Evolutionary conservation across 176 grass and related monocot genomes (phyloP), one percentile per base, ranked within the genome.

Genomic region (Oryza australiensis): DNA sequence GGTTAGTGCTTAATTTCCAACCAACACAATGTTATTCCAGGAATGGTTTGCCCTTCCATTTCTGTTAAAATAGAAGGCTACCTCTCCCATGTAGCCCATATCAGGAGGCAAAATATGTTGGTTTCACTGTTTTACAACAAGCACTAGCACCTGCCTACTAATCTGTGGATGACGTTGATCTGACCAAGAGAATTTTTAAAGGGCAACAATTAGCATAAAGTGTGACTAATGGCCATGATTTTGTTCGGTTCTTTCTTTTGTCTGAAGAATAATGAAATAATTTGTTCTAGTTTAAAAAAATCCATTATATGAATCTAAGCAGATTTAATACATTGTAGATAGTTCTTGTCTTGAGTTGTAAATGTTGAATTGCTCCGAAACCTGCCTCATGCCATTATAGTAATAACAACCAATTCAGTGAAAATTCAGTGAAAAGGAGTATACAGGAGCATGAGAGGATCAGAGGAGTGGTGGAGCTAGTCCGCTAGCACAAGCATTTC

Each of bases 81-180:
- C n/a, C 49, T 82, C 33, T 64, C 55, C 77, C 81, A 57, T 65
- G 53, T 89, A 89, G 82, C 70, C 77, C 82, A 81, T 85, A 85
- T 64, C 76, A 9, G 14, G 12, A 12, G 3, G 3, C 4, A 3
- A 1, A 5, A 28, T 57, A 46, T 28, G 12, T 42, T 72, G 72
- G 22, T 82, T 81, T 62, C 35, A 78, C 73, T 82, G 73, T 72
- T 60, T 24, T 13, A 33, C 1, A 74, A 89, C 66, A 68, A 72
- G 59, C 46, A 66, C 60, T 16, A 20, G 28, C 79, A 86, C 60
- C 45, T 18, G 60, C 66, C 72, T 64, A 45, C 24, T 37, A 66
- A 26, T 70, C 51, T 59, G 77, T 34, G 41, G 72, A 65, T 66
- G 77, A 22, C 16, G 62, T 72, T 76, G 26, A 76, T 35, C 3